Percentiles rank a stretch among this genome's conserved stretches.
Conservation (phyloP, 169 alveolate genomes). For the Cryptosporidium viatorum region DNA sequence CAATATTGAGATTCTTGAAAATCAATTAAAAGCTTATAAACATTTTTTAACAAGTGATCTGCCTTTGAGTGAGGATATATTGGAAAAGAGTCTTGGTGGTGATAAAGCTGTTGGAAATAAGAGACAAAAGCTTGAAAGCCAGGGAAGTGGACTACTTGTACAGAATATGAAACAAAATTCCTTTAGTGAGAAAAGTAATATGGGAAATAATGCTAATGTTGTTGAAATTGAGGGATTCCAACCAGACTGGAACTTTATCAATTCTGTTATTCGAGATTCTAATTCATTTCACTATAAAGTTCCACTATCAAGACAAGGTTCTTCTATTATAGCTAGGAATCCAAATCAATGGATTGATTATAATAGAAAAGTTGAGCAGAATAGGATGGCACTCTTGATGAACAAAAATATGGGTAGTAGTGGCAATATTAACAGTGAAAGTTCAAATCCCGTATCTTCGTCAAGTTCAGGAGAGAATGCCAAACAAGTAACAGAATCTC, state of each 20-base stretch:
- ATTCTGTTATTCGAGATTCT: slow-evolving; percentile 19
- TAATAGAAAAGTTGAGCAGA: slow-evolving; percentile 70
- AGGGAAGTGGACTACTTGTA: not conserved
- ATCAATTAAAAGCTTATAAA: slow-evolving; percentile 79
- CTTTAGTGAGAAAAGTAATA: not conserved
- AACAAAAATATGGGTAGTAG: not conserved
- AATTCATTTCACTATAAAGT: slow-evolving; percentile 27
- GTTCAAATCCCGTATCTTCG: not conserved
- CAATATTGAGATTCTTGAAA: slow-evolving; percentile 77
- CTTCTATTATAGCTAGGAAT: slow-evolving; percentile 49
- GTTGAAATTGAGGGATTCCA: slow-evolving; percentile 2
- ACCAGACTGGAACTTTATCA: slow-evolving; percentile 70
- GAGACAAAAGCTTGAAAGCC: not conserved
- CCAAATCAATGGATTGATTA: slow-evolving; percentile 75
- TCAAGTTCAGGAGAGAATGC: not conserved
- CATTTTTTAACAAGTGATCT: slow-evolving; percentile 61
- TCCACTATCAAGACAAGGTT: slow-evolving; percentile 63
- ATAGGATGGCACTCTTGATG: slow-evolving; percentile 55
- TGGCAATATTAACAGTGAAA: not conserved
- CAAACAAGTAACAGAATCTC: not conserved
- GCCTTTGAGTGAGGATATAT: slow-evolving; percentile 17
- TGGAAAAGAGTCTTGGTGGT: slow-evolving; percentile 14
- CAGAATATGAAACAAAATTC: not conserved
- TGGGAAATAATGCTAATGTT: not conserved
- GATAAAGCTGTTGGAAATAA: not conserved